Evolutionary conservation across 192 early-diverging fungal genomes (phyloP).

Genomic region (Backusella luteola): DNA sequence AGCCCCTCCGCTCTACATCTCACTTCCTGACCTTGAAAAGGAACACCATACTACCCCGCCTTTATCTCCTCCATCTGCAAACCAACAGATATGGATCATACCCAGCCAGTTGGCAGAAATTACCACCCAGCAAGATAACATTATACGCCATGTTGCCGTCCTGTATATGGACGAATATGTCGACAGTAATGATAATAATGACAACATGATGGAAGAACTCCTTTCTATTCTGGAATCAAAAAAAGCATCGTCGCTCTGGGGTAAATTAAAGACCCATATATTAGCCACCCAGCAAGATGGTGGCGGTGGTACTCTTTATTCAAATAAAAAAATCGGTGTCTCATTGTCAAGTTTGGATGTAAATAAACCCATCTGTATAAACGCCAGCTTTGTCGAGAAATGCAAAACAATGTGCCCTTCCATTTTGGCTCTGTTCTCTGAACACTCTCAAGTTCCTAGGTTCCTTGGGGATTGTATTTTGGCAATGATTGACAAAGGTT

Average conservation of each 20-base stretch:
- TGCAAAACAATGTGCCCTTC: conserved; percentile 4
- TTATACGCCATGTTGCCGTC: conserved; percentile 3
- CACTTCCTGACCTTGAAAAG: conserved; percentile 11
- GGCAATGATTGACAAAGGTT: conserved; percentile 9
- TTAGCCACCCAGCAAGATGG: neutral
- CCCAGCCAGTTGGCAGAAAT: neutral
- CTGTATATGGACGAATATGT: neutral
- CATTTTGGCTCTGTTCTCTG: neutral
- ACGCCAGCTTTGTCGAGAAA: neutral
- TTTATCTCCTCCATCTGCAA: conserved; percentile 9
- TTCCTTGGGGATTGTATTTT: conserved; percentile 11
- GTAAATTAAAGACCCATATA: conserved; percentile 20
- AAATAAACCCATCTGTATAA: neutral
- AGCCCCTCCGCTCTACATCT: neutral
- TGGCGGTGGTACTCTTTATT: neutral
- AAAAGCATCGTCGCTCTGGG: conserved; percentile 15
- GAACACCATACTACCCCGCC: conserved; percentile 2
- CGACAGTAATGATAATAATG: neutral
- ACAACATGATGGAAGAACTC: neutral
- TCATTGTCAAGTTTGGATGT: conserved; percentile 4
- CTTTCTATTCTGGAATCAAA: neutral
- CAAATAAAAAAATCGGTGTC: conserved; percentile 8
- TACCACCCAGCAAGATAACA: neutral
- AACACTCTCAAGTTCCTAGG: neutral
- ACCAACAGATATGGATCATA: conserved; percentile 8